These are phyloP conservation scores for Cladorrhinum sp. DNA, from an alignment of 2,329 filamentous ascomycete species.

Conservation along the genomic window DNA sequence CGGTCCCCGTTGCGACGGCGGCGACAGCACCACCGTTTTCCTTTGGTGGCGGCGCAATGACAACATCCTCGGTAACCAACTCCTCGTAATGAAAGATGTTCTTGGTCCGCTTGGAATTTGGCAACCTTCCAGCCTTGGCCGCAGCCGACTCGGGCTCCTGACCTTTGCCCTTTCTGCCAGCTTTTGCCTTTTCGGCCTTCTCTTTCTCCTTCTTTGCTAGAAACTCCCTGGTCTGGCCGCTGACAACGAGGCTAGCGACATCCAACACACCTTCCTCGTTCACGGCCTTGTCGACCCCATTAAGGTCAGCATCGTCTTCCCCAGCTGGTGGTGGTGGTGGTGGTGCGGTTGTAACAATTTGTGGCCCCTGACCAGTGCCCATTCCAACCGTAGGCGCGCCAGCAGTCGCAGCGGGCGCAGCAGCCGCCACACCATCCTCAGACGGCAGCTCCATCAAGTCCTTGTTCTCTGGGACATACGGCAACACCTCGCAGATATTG, in stretches of 20 bases:
- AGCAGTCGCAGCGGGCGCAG: conserved; percentile 28
- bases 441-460: conserved; percentile 49
- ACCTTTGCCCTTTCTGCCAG: conserved; percentile 59
- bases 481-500: conserved; percentile 62
- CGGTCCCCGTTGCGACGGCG: conserved; percentile 16
- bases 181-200: conserved; percentile 63
- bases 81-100: conserved; percentile 75
- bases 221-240: conserved; percentile 77
- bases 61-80: conserved; percentile 53
- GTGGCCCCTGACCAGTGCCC: conserved; percentile 33
- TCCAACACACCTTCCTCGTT: conserved; percentile 73
- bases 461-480: conserved; percentile 47
- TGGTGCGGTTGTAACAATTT: conserved; percentile 31
- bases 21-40: conserved; percentile 13
- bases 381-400: not conserved
- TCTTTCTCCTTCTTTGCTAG: conserved; percentile 80
- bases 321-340: conserved; percentile 16
- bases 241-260: conserved; percentile 79
- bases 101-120: conserved; percentile 68
- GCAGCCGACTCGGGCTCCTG: conserved; percentile 52
- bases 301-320: conserved; percentile 33
- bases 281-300: conserved; percentile 41
- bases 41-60: conserved; percentile 34
- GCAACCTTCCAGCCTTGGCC: conserved; percentile 58
- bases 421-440: conserved; percentile 31